Evolutionary conservation across 345 rosid genomes (phyloP).

Genomic region (Clarkia xantiana): DNA sequence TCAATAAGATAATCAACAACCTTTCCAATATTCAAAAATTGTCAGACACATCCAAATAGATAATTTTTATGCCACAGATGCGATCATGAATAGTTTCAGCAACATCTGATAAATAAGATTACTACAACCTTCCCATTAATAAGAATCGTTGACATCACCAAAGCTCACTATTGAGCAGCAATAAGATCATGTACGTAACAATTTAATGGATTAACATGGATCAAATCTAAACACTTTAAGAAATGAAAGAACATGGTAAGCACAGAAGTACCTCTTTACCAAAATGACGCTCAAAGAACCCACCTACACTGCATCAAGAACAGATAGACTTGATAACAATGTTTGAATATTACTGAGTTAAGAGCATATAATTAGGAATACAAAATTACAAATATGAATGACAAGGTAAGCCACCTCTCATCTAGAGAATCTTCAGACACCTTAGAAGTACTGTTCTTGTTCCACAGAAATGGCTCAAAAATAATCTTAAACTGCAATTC

Average conservation of each 20-base stretch:
- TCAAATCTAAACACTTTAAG: neutral
- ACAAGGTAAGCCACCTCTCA: conserved; percentile 34
- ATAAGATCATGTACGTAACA: too few relatives aligned
- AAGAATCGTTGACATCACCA: too few relatives aligned
- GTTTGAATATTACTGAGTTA: neutral
- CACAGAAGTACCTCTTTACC: conserved; percentile 57
- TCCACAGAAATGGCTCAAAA: conserved; percentile 70
- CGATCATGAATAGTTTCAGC: too few relatives aligned
- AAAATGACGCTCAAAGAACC: conserved; percentile 69
- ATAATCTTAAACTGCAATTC: conserved; percentile 46
- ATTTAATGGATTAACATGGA: too few relatives aligned
- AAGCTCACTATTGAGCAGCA: too few relatives aligned
- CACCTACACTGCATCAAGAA: conserved; percentile 44
- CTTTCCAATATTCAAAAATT: conserved; percentile 22
- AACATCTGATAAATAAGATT: too few relatives aligned
- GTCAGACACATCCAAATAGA: neutral
- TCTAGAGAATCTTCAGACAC: conserved; percentile 18
- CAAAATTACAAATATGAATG: neutral
- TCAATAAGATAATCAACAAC: conserved; percentile 91
- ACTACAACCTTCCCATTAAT: too few relatives aligned
- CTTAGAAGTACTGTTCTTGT: conserved; percentile 33
- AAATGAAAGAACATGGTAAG: neutral
- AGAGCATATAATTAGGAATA: neutral
- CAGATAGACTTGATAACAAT: neutral
- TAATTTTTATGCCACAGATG: too few relatives aligned